These are phyloP conservation scores for Paramecium primaurelia DNA, from an alignment of 73 alveolate species.

Conservation along the genomic window DNA sequence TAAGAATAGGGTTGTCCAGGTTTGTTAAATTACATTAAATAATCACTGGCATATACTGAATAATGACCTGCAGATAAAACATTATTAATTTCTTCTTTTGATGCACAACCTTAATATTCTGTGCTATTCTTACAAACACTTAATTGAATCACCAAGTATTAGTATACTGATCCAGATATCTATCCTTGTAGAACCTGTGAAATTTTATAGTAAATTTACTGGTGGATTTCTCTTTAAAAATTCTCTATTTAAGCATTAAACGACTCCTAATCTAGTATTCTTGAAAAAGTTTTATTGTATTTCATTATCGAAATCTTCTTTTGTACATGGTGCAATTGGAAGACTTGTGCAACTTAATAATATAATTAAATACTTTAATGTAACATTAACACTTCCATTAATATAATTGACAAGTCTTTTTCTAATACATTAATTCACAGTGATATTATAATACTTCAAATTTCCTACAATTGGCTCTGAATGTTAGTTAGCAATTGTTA, in stretches of 20 bases:
- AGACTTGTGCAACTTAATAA: neutral
- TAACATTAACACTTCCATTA: neutral
- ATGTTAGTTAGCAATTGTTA: neutral
- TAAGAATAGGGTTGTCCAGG: neutral
- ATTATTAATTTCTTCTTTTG: neutral
- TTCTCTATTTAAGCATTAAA: neutral
- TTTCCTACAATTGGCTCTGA: neutral
- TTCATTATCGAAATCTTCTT: neutral
- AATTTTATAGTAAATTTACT: neutral
- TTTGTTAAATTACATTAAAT: neutral
- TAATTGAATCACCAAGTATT: neutral
- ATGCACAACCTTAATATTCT: neutral
- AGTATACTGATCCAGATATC: neutral
- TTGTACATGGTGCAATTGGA: neutral
- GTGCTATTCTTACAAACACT: neutral
- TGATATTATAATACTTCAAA: neutral
- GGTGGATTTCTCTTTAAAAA: neutral
- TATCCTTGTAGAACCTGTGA: neutral
- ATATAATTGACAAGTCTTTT: neutral
- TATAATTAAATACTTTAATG: neutral
- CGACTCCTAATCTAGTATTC: neutral
- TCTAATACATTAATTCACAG: neutral
- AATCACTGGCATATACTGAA: neutral
- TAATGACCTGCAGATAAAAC: neutral
- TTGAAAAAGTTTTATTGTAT: neutral